Conservation (phyloP, 257 asterid genomes). For the Primulina eburnea region DNA sequence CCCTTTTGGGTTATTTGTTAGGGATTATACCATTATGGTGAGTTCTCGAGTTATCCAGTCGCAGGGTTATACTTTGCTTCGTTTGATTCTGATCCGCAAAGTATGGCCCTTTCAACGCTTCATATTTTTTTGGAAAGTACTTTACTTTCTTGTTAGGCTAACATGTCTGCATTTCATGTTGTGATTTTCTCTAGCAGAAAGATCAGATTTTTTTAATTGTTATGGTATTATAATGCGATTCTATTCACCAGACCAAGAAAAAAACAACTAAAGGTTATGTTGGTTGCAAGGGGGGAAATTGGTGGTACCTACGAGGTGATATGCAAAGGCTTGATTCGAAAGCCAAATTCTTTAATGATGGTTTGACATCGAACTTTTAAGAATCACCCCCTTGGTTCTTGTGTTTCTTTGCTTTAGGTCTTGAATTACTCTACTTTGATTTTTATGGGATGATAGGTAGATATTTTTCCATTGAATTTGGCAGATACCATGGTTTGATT, state of each 20-base stretch:
- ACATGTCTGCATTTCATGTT: slow-evolving; percentile 3
- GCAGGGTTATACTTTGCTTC: slow-evolving; percentile 35
- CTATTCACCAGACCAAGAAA: background rate
- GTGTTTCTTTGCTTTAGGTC: background rate
- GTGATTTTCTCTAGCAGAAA: slow-evolving; percentile 13
- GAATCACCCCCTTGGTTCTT: background rate
- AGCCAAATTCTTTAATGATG: background rate
- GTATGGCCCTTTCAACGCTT: slow-evolving; percentile 13
- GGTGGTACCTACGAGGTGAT: slow-evolving; percentile 3
- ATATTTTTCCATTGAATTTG: background rate
- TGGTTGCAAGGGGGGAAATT: slow-evolving; percentile 1
- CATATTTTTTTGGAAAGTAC: slow-evolving; percentile 10
- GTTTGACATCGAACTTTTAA: background rate
- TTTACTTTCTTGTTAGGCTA: slow-evolving; percentile 27
- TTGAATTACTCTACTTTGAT: slow-evolving; percentile 5
- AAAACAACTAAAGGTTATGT: no score
- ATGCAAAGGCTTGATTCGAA: slow-evolving; percentile 4
- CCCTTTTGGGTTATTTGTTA: background rate
- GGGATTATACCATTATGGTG: slow-evolving; percentile 3
- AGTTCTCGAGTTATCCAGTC: slow-evolving; percentile 19
- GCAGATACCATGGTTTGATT: background rate
- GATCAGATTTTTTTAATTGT: slow-evolving; percentile 13
- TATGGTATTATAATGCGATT: background rate
- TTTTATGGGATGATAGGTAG: background rate
- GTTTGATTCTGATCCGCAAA: slow-evolving; percentile 29